Evolutionary conservation across 2,329 filamentous ascomycete species (phyloP), one percentile per base, ranked within the genome.

Genomic region (Clarireedia sp.): DNA sequence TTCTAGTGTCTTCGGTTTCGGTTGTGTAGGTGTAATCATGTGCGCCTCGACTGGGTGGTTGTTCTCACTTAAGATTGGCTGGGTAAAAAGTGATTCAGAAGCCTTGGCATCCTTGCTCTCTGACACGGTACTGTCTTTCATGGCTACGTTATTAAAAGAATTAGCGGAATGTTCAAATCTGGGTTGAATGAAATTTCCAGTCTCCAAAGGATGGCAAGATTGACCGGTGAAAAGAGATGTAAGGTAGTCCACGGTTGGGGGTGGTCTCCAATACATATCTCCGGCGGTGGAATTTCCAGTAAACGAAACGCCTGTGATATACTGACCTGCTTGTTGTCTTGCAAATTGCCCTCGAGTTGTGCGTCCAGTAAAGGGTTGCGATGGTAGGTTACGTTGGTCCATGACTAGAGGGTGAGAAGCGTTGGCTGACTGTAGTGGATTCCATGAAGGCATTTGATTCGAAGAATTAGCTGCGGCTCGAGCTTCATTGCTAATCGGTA

Each of bases 291-390:
- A 37, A 16, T 51, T 47, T 24, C 50, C 44, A 41, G 29, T 45
- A 33, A 57, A 47, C 23, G 58, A 57, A 57, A 59, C 48, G 51
- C 58, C 56, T 33, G 48, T 47, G 61, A 40, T 53, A 63, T 62
- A 68, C 66, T 67, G 64, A 67, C 66, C 66, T 67, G 61, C 60
- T 63, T 67, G 62, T 56, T 61, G 59, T 41, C 62, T 60, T 26
- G 64, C 64, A 23, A 61, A 47, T 62, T 67, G 64, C 24, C 56
- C 55, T 54, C 66, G 63, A 51, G 65, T 67, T 10, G 50, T 60
- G 24, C 64, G 64, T 37, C 48, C 54, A 38, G 51, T 48, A 23
- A 56, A 56, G 26, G 50, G 12, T n/a, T 54, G 51, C 19, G 43
- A 38, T 41, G 24, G 24, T 14, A 54, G 23, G 17, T 19, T 50